Conservation (phyloP, 164 flowering plant species). For the Aristolochia californica region DNA sequence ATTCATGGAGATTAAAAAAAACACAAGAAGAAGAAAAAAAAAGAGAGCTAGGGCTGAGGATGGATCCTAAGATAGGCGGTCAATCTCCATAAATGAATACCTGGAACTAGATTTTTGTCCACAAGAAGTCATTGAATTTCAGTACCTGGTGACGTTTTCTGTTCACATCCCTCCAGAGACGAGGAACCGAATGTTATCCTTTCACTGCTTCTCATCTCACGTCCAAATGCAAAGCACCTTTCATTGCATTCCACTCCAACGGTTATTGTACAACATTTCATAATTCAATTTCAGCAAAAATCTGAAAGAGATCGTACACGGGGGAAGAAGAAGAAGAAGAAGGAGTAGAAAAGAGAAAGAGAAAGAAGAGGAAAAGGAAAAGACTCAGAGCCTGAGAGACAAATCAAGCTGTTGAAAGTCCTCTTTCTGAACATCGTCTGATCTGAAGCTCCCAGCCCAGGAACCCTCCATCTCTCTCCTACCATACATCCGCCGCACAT, state of each 20-base stretch:
- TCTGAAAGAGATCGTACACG: not conserved
- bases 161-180: too few species aligned
- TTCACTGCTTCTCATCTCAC: too few species aligned
- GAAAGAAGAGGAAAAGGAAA: not conserved
- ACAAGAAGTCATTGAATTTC: not conserved
- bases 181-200: too few species aligned
- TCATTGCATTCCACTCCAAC: too few species aligned
- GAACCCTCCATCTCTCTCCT: not conserved
- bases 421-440: conserved; percentile 1
- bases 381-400: conserved; percentile 4
- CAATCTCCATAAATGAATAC: too few species aligned
- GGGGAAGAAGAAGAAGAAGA: not conserved
- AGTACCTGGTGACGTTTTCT: not conserved
- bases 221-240: too few species aligned
- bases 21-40: too few species aligned
- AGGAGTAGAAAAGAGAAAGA: not conserved
- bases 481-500: not conserved
- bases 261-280: too few species aligned
- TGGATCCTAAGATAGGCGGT: too few species aligned
- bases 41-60: too few species aligned
- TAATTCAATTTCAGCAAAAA: not conserved
- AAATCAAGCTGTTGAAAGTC: conserved; percentile 5
- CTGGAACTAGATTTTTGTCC: too few species aligned
- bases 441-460: not conserved
- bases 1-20: too few species aligned